Evolutionary conservation across 2,329 filamentous ascomycete species (phyloP).

Genomic region (Claviceps purpurea): DNA sequence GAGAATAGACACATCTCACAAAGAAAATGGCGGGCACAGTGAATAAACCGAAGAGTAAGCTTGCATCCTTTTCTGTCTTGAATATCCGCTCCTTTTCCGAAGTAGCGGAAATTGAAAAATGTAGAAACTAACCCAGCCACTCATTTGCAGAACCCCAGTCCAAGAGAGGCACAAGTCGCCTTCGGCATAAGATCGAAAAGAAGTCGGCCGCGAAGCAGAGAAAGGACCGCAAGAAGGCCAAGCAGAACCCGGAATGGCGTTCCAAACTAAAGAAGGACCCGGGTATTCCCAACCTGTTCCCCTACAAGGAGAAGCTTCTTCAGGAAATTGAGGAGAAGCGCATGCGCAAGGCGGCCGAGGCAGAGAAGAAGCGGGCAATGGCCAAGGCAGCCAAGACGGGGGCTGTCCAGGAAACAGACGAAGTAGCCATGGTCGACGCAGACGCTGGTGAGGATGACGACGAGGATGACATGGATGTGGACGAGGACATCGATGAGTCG

Average conservation of each 20-base stretch:
- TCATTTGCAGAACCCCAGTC: constrained; percentile 66
- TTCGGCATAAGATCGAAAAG: constrained; percentile 95
- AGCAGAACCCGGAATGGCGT: constrained; percentile 96
- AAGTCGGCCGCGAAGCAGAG: constrained; percentile 78
- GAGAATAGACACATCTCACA: background rate
- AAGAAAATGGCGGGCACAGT: constrained; percentile 38
- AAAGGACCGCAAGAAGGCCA: constrained; percentile 77
- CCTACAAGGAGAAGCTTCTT: constrained; percentile 91
- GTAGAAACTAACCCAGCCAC: background rate
- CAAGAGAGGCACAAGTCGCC: constrained; percentile 77
- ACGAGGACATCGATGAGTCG: constrained; percentile 49
- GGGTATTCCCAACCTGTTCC: constrained; percentile 92
- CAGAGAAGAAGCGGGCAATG: constrained; percentile 54
- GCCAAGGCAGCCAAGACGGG: constrained; percentile 53
- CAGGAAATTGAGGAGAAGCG: constrained; percentile 88
- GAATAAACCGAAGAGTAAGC: constrained; percentile 41
- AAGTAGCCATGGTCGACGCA: constrained; percentile 32
- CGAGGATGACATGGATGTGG: constrained; percentile 38
- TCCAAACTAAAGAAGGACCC: constrained; percentile 95
- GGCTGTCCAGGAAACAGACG: constrained; percentile 28
- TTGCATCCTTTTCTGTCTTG: background rate
- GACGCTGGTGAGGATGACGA: constrained; percentile 37
- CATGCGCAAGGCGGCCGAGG: constrained; percentile 68
- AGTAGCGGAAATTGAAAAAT: background rate
- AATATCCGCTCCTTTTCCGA: background rate